phyloP scores from a whole-genome alignment of 1,139 yeast genomes.

The Petasospora rhodanensis region DNA sequence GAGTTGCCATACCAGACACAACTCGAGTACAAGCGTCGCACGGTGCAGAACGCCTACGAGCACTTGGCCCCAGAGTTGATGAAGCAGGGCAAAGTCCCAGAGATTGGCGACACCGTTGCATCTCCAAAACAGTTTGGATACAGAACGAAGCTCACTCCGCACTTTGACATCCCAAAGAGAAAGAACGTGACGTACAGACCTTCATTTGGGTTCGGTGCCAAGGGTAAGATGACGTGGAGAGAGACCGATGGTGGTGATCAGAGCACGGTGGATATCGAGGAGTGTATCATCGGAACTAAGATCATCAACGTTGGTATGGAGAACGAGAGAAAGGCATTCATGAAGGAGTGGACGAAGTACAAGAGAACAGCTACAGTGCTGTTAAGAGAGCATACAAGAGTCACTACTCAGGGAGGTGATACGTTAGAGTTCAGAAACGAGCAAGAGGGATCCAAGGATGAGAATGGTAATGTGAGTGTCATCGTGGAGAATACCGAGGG shows the following conservation, averaged over 20 bases:
- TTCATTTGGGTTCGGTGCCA: constrained; percentile 83
- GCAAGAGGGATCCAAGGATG: constrained; percentile 43
- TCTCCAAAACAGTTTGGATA: constrained; percentile 77
- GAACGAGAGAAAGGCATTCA: constrained; percentile 61
- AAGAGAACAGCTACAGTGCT: constrained; percentile 86
- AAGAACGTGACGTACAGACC: constrained; percentile 44
- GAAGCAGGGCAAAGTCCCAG: constrained; percentile 46
- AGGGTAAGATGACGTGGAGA: constrained; percentile 73
- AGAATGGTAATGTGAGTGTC: constrained; percentile 29
- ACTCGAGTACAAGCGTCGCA: constrained; percentile 62
- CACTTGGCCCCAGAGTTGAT: constrained; percentile 58
- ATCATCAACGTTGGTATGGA: constrained; percentile 69
- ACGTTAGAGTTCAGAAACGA: constrained; percentile 32
- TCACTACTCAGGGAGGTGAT: constrained; percentile 26
- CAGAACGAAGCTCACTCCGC: constrained; percentile 93
- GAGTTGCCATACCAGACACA: constrained; percentile 70
- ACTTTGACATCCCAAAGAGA: constrained; percentile 76
- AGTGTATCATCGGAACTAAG: constrained; percentile 83
- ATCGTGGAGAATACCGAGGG: constrained; percentile 22
- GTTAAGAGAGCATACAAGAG: constrained; percentile 69
- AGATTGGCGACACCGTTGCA: constrained; percentile 60
- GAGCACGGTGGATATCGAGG: constrained; percentile 80
- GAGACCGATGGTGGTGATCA: constrained; percentile 45
- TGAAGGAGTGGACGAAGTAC: constrained; percentile 47
- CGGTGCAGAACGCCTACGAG: constrained; percentile 77